Evolutionary conservation across 805 yeast species (phyloP), one percentile per base, ranked within the genome.

Genomic region (Cyberlindnera mycetangii): DNA sequence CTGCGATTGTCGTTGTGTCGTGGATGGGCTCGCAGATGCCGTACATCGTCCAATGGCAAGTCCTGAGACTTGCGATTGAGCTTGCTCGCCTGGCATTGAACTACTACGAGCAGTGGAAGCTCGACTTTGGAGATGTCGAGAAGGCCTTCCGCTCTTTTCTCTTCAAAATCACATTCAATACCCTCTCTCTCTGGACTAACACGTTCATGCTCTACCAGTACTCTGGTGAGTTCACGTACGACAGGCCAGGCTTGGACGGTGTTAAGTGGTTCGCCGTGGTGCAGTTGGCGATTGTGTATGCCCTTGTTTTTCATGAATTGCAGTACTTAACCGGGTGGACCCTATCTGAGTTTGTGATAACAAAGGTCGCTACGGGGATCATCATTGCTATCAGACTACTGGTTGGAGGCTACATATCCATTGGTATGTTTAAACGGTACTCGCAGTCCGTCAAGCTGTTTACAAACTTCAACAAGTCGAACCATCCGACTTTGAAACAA

Each of bases 401-500:
- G n/a, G n/a, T n/a, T n/a, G 8, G n/a, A 11, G 12, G 11, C 6
- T 33, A 7, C 9, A 14, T 21, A 7, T 21, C 21, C 31, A n/a
- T 10, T 24, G 5, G 21, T 11, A 31, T 31, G 17, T 36, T 21
- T 20, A 11, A 11, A 3, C 12, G 38, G 7, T 42, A 42, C 37
- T 12, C 8, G 6, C 21, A 18, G 3, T 22, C 45, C 11, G 25
- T 21, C 4, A 36, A 36, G 27, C 25, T 25, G 12, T 42, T 31
- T 22, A 22, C 34, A 7, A 37, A 42, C 20, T 37, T 32, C 37
- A 42, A 42, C 33, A 42, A 32, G 24, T 18, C 12, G 7, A 19
- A 32, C 14, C 8, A 27, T 11, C 45, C 45, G 14, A 37, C 32
- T 2, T 24, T 36, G 32, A 42, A n/a, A 12, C 45, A 42, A 30